Evolutionary conservation across 2,329 filamentous ascomycete genomes (phyloP), one percentile per base, ranked within the genome.

Genomic region (Arthrocladium fulminans): DNA sequence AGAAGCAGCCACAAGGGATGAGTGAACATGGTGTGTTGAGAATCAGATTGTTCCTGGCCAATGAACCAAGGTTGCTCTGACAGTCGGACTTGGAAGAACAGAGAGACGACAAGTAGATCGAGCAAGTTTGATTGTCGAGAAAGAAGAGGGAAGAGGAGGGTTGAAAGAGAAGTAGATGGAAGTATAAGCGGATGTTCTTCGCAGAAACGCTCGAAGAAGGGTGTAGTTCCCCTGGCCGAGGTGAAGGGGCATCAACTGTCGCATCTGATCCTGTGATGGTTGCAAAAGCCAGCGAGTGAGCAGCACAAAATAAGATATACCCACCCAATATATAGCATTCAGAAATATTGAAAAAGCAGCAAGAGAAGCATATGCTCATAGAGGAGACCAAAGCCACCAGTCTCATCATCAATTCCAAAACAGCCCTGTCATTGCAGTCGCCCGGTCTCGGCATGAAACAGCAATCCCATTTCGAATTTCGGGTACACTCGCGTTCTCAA

Each of bases 401-500:
- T 35, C 17, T 35, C 29, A 35, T 35, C 20, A 30, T 45, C 17
- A 35, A 35, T 35, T 35, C 30, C 42, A 20, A 45, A 45, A 45
- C 19, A 35, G 19, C 12, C 15, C n/a, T 19, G 10, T 23, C 39
- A 15, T 41, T 23, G 20, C 39, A 24, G 39, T 41, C 20, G 19
- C 13, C 39, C 39, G 17, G 39, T 41, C 24, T 41, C 41, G 32
- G 19, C 24, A 44, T 13, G 19, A 44, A 44, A 44, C 41, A 30
- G 17, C 13, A 19, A 17, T 29, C 10, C 24, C n/a, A 32, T 30
- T 27, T 44, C 41, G 41, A 29, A 24, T 9, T 9, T 32, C 41
- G 41, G 41, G 15, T 44, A 44, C 41, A 25, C 24, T 23, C 39
- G 39, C 22, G 19, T 24, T 40, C 8, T 6, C 37, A 40, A 22